Evolutionary conservation across 768 basidiomycete genomes (phyloP).

Genomic region (Leucocoprinus sp.): DNA sequence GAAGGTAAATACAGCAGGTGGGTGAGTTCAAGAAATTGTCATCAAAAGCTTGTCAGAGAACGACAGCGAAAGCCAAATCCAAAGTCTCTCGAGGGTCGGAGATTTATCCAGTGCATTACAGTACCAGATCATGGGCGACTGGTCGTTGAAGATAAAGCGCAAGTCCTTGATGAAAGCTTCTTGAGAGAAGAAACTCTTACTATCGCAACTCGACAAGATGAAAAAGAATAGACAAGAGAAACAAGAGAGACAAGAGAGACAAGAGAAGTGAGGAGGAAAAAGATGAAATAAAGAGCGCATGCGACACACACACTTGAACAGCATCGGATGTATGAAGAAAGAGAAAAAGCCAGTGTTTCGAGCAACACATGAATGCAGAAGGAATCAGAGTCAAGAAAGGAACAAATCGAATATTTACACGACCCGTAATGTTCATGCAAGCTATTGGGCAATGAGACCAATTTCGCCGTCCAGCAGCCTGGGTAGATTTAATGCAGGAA

Average conservation of each 20-base stretch:
- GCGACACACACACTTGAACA: slow-evolving; percentile 9
- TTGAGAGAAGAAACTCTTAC: slow-evolving; percentile 1
- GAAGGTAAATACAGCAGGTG: slow-evolving; percentile 1
- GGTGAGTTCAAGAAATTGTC: slow-evolving; percentile 4
- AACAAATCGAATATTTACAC: slow-evolving; percentile 6
- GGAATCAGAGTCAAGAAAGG: slow-evolving; percentile 10
- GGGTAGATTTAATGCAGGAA: background rate
- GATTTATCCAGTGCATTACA: slow-evolving; percentile 9
- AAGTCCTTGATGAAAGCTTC: slow-evolving; percentile 6
- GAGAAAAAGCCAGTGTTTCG: slow-evolving; percentile 1
- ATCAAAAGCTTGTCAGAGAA: slow-evolving; percentile 5
- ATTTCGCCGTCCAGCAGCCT: slow-evolving; percentile 7
- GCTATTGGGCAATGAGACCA: background rate
- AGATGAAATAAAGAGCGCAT: slow-evolving; percentile 13
- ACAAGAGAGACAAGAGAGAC: slow-evolving; percentile 16
- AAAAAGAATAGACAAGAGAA: slow-evolving; percentile 17
- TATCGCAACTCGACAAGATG: slow-evolving; percentile 13
- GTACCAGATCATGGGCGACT: slow-evolving; percentile 6
- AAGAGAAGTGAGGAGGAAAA: slow-evolving; percentile 16
- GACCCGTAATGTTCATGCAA: background rate
- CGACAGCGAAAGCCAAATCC: background rate
- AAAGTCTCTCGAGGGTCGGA: no score
- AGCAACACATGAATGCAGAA: slow-evolving; percentile 9
- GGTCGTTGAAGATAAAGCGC: slow-evolving; percentile 1
- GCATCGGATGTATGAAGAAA: slow-evolving; percentile 4